phyloP scores from a whole-genome alignment of 768 basidiomycete genomes.

The Phaeotremella skinneri region DNA sequence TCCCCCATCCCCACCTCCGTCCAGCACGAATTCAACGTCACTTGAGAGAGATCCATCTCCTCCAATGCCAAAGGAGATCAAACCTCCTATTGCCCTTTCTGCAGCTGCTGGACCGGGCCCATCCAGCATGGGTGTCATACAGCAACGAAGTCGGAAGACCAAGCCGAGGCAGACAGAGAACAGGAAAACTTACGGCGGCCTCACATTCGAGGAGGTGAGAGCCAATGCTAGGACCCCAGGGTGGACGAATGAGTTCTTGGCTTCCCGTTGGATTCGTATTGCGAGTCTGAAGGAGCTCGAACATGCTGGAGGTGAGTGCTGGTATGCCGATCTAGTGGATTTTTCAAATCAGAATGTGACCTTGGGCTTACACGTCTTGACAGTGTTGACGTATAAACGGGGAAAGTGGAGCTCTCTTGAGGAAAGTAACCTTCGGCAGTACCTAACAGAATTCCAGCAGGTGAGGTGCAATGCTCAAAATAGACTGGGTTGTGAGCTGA shows the following conservation, averaged over 20 bases:
- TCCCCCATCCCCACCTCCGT: no score
- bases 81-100: neutral
- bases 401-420: constrained; percentile 29
- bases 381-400: constrained; percentile 34
- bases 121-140: neutral
- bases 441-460: constrained; percentile 19
- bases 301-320: constrained; percentile 32
- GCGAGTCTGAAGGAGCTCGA: constrained; percentile 25
- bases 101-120: neutral
- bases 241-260: constrained; percentile 23
- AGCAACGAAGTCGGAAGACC: neutral
- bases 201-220: neutral
- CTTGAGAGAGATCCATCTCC: neutral
- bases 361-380: neutral
- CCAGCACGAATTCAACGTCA: no score
- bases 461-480: constrained; percentile 2
- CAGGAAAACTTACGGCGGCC: neutral
- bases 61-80: neutral
- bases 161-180: neutral
- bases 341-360: neutral
- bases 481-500: neutral
- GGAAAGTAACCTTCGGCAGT: constrained; percentile 15
- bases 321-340: neutral
- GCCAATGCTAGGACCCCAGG: constrained; percentile 10
- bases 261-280: constrained; percentile 22